Base-by-base conservation (phyloP, 148 eudicot genomes). In the Cornus florida region DNA sequence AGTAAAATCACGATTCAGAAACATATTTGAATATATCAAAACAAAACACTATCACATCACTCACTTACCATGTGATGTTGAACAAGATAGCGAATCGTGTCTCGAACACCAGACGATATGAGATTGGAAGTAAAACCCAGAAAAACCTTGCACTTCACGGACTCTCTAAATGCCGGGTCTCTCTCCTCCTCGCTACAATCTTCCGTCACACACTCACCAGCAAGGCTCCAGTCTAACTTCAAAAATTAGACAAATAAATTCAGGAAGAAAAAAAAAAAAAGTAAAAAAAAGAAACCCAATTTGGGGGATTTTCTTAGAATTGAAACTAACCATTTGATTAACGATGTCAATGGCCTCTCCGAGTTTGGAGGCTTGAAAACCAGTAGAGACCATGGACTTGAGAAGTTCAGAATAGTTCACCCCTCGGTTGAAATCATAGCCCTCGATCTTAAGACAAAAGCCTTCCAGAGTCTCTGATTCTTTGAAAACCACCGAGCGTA, bases 321-420 rank as follows among this genome's bases (percentile, higher is more conserved):
- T 19, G 39, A 56, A 62, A 50, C 87, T 57, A 74, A 95, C 99
- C 99, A 95, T 95, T 88, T 90, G 87, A 71, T 93, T 93, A 69
- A 95, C 97, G n/a, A 89, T 83, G 75, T 93, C 80, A 79, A 95
- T 92, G 17, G 99, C 99, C 8, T 95, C 97, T 3, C 97, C 97
- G 32, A 95, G 97, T 81, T 93, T 92, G 72, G 99, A 89, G 22
- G 99, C 99, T 82, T 95, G 99, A 73, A 95, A 95, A 46, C 97
- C 99, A 22, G 97, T 95, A 56, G 93, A 87, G 48, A 86, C 67
- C 74, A 92, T 81, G 76, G 97, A 92, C 60, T 84, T 87, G 6
- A 93, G 62, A 70, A 95, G 84, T 72, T 83, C 78, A 0, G 83
- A 39, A 81, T 95, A 93, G 79, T 93, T 72, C 8, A 93, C 89